A percentile compares a stretch with the other conserved stretches of the same genome.
phyloP scores from a whole-genome alignment of 371 early-diverging fungal genomes.

The Mortierella sp. region DNA sequence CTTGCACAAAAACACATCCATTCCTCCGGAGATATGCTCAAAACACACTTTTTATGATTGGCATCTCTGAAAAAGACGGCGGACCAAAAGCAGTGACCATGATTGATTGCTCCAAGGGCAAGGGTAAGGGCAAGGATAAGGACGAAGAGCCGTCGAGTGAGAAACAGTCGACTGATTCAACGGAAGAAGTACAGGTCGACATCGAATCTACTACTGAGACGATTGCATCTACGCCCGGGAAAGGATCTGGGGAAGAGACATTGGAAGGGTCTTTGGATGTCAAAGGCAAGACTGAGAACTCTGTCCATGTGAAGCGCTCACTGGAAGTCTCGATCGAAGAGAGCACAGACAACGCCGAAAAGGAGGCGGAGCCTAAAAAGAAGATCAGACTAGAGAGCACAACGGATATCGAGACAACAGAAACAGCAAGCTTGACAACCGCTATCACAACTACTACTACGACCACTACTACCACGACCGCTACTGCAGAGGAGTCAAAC shows the following conservation, averaged over 20 bases:
- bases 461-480: neutral
- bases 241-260: conserved; percentile 1
- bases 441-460: neutral
- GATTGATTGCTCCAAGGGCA: conserved; percentile 30
- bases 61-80: conserved; percentile 54
- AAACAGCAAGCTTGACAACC: neutral
- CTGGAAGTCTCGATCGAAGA: conserved; percentile 52
- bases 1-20: conserved; percentile 72
- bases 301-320: conserved; percentile 53
- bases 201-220: too few species aligned
- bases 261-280: neutral
- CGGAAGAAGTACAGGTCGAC: too few species aligned
- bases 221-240: neutral
- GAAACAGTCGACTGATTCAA: too few species aligned
- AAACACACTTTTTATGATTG: conserved; percentile 62
- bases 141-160: too few species aligned
- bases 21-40: conserved; percentile 63
- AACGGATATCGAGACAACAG: neutral
- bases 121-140: conserved; percentile 8
- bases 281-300: conserved; percentile 2
- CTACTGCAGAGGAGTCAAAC: neutral
- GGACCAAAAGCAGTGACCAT: conserved; percentile 48
- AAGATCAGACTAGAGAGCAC: conserved; percentile 13
- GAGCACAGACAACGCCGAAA: neutral
- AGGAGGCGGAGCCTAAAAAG: conserved; percentile 12